Conservation (phyloP, 768 basidiomycete genomes). For the Sporobolomyces pararoseus region DNA sequence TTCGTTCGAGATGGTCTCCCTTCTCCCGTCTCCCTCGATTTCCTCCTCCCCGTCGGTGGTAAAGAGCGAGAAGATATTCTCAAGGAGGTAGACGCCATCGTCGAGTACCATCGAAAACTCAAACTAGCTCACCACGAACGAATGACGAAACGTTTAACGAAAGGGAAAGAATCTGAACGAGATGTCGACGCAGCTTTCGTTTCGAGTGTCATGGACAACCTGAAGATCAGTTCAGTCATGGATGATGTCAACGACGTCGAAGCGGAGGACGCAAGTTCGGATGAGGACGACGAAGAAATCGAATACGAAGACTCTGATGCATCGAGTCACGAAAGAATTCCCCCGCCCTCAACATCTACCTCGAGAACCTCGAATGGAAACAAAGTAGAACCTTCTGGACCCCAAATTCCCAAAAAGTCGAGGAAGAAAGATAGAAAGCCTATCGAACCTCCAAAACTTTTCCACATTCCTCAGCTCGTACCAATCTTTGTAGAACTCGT, state of each 20-base stretch:
- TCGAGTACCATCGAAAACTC: conserved; percentile 87
- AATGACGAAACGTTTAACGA: conserved; percentile 76
- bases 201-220: conserved; percentile 71
- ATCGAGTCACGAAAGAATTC: conserved; percentile 53
- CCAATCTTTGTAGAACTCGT: conserved; percentile 93
- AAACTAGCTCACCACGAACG: conserved; percentile 91
- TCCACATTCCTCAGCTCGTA: conserved; percentile 71
- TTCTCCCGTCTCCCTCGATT: conserved; percentile 71
- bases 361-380: conserved; percentile 39
- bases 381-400: too few species aligned
- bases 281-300: conserved; percentile 45
- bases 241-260: conserved; percentile 77
- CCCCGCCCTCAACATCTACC: conserved; percentile 48
- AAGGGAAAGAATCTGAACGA: conserved; percentile 53
- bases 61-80: conserved; percentile 72
- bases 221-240: conserved; percentile 73
- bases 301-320: conserved; percentile 14
- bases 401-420: conserved; percentile 34
- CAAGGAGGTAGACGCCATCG: conserved; percentile 80
- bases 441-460: conserved; percentile 70
- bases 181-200: conserved; percentile 83
- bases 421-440: conserved; percentile 53
- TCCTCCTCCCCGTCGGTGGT: conserved; percentile 76
- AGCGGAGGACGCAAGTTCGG: conserved; percentile 59
- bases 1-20: conserved; percentile 85